phyloP scores from a whole-genome alignment of 1,139 yeast genomes.

The Zhuliangozyma parablackwelliae region DNA sequence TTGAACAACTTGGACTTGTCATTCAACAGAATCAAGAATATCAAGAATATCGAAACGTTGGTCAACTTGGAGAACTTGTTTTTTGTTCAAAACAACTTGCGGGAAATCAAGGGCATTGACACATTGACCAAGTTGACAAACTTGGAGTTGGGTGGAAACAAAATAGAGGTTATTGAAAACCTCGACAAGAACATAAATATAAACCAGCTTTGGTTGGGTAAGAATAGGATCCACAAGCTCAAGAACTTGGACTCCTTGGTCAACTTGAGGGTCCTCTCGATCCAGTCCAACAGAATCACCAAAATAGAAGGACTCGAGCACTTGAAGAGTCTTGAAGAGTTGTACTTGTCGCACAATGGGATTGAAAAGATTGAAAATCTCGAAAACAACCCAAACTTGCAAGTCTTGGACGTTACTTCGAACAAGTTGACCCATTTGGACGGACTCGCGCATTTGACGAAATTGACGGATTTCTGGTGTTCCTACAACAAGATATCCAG shows the following conservation, averaged over 20 bases:
- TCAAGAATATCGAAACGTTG: conserved; percentile 71
- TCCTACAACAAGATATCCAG: conserved; percentile 67
- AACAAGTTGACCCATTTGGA: conserved; percentile 62
- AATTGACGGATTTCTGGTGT: conserved; percentile 92
- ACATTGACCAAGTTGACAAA: conserved; percentile 57
- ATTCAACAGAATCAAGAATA: conserved; percentile 84
- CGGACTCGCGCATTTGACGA: conserved; percentile 57
- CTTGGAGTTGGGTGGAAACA: conserved; percentile 90
- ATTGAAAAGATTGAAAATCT: conserved; percentile 72
- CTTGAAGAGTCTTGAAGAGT: conserved; percentile 70
- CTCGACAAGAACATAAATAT: conserved; percentile 51
- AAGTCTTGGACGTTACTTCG: conserved; percentile 76
- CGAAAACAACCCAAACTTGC: conserved; percentile 63
- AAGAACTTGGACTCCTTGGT: conserved; percentile 59
- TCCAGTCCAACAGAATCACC: conserved; percentile 80
- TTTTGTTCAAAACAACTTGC: conserved; percentile 85
- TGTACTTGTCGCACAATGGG: conserved; percentile 86
- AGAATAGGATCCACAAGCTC: conserved; percentile 67
- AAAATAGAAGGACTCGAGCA: conserved; percentile 80
- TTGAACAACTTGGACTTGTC: conserved; percentile 73
- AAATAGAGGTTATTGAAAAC: conserved; percentile 60
- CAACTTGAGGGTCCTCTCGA: conserved; percentile 72
- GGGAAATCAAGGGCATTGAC: conserved; percentile 64
- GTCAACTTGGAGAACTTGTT: conserved; percentile 62
- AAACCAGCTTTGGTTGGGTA: conserved; percentile 88